Base-by-base conservation (phyloP, 139 green algal species). In the Picochlorum costavermella region DNA sequence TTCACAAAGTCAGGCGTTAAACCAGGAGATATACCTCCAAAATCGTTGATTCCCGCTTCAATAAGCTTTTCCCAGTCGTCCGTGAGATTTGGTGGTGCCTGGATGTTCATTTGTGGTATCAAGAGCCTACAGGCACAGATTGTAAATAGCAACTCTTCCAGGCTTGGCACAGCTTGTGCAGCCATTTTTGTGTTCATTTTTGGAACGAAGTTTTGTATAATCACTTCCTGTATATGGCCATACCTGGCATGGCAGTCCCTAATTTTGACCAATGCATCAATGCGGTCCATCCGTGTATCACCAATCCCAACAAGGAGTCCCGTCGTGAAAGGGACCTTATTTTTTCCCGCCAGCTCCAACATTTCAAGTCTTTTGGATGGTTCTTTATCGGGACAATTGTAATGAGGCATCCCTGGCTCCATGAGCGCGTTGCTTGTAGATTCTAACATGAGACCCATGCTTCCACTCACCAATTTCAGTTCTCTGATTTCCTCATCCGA, bases 361-460 rank as follows among this genome's bases (percentile, higher is more conserved):
- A 43, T 55, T 16, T 23, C 16, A 30, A 56, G 20, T 67, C 37
- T 11, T 13, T 40, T 6, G 9, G 40, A 56, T 43, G 20, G 29
- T 10, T 43, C 75, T 76, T 96, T 96, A 68, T 94, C 84, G 3
- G 86, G 86, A 66, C 89, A 96, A 49, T 66, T 60, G 46, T 85
- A 30, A 70, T 96, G 89, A 3, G 89, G 50, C 0, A 61, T 80
- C 1, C 86, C 83, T 4, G 86, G 75, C 30, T 60, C 33, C 23
- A 80, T 28, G 16, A 66, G 16, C 20, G 92, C 72, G 6, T 50
- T 31, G 1, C 45, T 14, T 1, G 77, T 70, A 55, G 65, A 73
- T 67, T 96, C 90, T 28, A 96, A 79, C 90, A 96, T 96, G 9
- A 96, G 68, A 2, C 90, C 90, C 65, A 94, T 75, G 64, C 78